Evolutionary conservation across 2,329 filamentous ascomycete species (phyloP).

Genomic region (Monosporascus sp.): DNA sequence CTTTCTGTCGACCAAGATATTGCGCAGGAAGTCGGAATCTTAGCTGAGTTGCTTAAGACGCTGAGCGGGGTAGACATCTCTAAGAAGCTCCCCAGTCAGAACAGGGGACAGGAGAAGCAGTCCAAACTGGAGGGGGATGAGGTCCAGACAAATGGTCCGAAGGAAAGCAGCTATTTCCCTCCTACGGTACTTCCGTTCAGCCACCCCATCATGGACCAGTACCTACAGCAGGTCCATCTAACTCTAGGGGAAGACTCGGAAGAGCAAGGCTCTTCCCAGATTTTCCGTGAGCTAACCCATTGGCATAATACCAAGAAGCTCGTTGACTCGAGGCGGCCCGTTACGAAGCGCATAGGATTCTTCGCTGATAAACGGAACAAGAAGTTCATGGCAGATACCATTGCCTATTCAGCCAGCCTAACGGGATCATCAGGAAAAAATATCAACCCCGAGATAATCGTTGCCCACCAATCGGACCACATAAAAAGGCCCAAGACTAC

Average conservation of each 20-base stretch:
- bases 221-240: slow-evolving; percentile 38
- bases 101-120: not conserved
- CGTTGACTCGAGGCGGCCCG: slow-evolving; percentile 35
- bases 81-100: not conserved
- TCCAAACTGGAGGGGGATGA: not conserved
- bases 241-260: slow-evolving; percentile 23
- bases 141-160: not conserved
- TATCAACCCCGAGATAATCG: slow-evolving; percentile 60
- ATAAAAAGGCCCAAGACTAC: slow-evolving; percentile 11
- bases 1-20: slow-evolving; percentile 10
- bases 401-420: slow-evolving; percentile 63
- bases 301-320: slow-evolving; percentile 58
- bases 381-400: slow-evolving; percentile 61
- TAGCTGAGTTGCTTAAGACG: slow-evolving; percentile 1
- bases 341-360: slow-evolving; percentile 20
- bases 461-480: slow-evolving; percentile 31
- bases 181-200: slow-evolving; percentile 39
- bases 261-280: slow-evolving; percentile 21
- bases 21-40: slow-evolving; percentile 7
- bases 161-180: not conserved
- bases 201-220: slow-evolving; percentile 40
- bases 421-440: slow-evolving; percentile 58
- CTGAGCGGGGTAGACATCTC: slow-evolving; percentile 1
- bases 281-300: slow-evolving; percentile 47
- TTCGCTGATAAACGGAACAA: slow-evolving; percentile 48